Conservation (phyloP, 768 basidiomycete genomes). For the Lanmaoa rubissima region DNA sequence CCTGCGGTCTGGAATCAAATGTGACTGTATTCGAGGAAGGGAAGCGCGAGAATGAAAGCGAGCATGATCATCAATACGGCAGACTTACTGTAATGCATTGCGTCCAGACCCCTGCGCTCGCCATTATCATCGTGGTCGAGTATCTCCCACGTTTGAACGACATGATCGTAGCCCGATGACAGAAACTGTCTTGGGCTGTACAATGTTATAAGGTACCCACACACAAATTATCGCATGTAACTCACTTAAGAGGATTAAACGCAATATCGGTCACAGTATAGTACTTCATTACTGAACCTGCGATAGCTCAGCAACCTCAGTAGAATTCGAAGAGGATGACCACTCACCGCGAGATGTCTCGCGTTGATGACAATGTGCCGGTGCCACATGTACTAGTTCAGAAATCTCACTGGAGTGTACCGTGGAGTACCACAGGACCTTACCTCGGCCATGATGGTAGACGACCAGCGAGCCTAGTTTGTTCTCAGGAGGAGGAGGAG, state of each 20-base stretch:
- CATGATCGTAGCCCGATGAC: slow-evolving; percentile 48
- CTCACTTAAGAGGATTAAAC: slow-evolving; percentile 50
- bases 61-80: not conserved
- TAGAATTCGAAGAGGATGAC: not conserved
- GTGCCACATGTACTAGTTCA: slow-evolving; percentile 18
- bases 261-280: slow-evolving; percentile 57
- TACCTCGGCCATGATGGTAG: slow-evolving; percentile 34
- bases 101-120: slow-evolving; percentile 8
- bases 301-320: not conserved
- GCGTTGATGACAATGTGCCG: slow-evolving; percentile 20
- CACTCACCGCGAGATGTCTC: slow-evolving; percentile 20
- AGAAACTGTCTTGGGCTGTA: slow-evolving; percentile 40
- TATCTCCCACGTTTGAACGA: slow-evolving; percentile 43
- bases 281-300: slow-evolving; percentile 37
- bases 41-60: not conserved
- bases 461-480: slow-evolving; percentile 46
- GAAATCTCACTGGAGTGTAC: not conserved
- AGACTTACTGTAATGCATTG: slow-evolving; percentile 19
- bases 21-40: slow-evolving; percentile 11
- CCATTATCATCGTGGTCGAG: slow-evolving; percentile 20
- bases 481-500: slow-evolving; percentile 46
- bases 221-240: not conserved
- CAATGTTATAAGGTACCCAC: slow-evolving; percentile 4
- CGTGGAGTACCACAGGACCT: not conserved
- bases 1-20: slow-evolving; percentile 37